A percentile compares a stretch with the other conserved stretches of the same genome.
Conservation (phyloP, 345 rosid species). For the Eucalyptus erythrocorys region DNA sequence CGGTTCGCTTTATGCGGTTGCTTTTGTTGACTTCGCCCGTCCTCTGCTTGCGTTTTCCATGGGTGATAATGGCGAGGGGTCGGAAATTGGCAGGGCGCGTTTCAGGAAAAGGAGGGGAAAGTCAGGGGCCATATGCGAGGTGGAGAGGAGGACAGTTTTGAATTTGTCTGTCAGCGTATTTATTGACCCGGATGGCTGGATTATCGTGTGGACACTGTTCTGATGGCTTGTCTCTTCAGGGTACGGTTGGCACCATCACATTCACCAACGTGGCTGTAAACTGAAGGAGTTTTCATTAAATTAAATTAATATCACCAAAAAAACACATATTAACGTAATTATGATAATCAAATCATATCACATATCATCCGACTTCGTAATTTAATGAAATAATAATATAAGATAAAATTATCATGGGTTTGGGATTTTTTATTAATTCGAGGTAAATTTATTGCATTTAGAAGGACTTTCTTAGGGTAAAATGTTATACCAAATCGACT, state of each 20-base stretch:
- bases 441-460: neutral
- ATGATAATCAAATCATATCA: no score
- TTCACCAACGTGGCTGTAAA: neutral
- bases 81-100: neutral
- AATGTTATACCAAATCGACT: accelerated
- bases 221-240: neutral
- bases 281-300: neutral
- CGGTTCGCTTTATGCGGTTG: neutral
- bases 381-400: no score
- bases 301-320: no score
- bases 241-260: neutral
- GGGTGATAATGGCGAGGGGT: neutral
- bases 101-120: neutral
- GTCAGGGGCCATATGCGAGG: neutral
- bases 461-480: neutral
- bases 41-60: neutral
- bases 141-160: neutral
- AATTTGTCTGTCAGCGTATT: neutral
- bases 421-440: no score
- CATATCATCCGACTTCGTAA: no score
- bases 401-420: accelerated
- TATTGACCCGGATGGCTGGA: neutral
- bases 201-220: neutral
- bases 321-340: no score
- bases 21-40: neutral